Base-by-base conservation (phyloP, 306 rosid species). In the Morella rubra region DNA sequence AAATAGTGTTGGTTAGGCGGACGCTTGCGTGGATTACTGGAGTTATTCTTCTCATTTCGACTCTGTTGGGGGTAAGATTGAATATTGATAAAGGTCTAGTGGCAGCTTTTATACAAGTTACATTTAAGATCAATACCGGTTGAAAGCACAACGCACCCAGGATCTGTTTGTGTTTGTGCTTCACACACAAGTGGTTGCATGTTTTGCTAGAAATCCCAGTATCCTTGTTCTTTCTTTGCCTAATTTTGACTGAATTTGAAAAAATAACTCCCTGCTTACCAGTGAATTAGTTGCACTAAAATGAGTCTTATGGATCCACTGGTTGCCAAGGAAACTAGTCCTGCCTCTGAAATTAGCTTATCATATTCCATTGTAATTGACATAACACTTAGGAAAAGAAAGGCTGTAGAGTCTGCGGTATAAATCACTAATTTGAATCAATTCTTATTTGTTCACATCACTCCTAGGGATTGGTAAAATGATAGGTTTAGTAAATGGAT, bases 21-120 rank as follows among this genome's bases (percentile, higher is more conserved):
- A 87, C 85, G 53, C 90, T 96, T 71, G 99, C 99, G 37, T 92
- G 97, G 97, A 7, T 89, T 79, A 90, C 93, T 13, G 99, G 98
- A 82, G 83, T 92, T 44, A 88, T 96, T 81, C 88, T 96, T 73
- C 83, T 96, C 44, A 73, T 92, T 81, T 81, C 99, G 64, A 96
- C 99, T 80, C 86, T 92, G 58, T 52, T 92, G 44, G 99, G 97
- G 93, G 99, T 95, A 95, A 86, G 90, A 69, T 18, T 42, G 24
- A 50, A 42, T 16, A 66, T 66, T 66, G 9, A 4, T 66, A 42
- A 42, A n/a, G 50, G 49, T 27, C 32, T 44, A 42, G 6, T 19
- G 4, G 0, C 51, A 18, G 4, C 13, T 66, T 42, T 42, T 18
- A 66, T 19, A 3, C 15, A 42, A 66, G 5, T 42, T 41, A 66